Evolutionary conservation across 1,284 basidiomycete genomes (phyloP), one percentile per base, ranked within the genome.

Genomic region (Grifola frondosa): DNA sequence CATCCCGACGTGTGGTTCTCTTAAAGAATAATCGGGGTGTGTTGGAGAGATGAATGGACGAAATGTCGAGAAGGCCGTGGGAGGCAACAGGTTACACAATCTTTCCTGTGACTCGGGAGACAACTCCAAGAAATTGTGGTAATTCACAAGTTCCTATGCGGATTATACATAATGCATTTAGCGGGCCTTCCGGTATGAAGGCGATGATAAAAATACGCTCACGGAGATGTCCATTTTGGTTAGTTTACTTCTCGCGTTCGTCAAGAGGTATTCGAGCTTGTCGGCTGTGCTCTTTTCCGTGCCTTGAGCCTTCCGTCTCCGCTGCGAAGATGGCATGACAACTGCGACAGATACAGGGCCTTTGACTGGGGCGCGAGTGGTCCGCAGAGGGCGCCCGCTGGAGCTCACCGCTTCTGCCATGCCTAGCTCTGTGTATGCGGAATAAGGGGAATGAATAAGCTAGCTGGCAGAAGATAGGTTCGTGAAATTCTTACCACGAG

Each of bases 171-270:
- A 5, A 30, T 15, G 26, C 6, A 35, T 22, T 26, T 17, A n/a
- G 4, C 28, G 23, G 20, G 48, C 29, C 42, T 19, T 22, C 22
- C 41, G 42, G 49, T 45, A 39, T 35, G 39, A 47, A 24, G 12
- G 16, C 20, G 15, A 21, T 3, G 13, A 10, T 5, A 9, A 11
- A 4, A 13, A 42, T 32, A 22, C n/a, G 71, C 77, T 59, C 59
- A 80, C 79, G 52, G 70, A 67, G 46, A 80, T 71, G 48, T 81
- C 70, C 48, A 76, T 60, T 22, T 60, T 67, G 10, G 74, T 74
- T 4, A 82, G 62, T 17, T 66, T 59, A 59, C 80, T 81, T 57
- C 74, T 75, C 3, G 75, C 58, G 55, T 66, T 74, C 37, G 74
- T 68, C 16, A 81, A 61, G 29, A 81, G 57, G 30, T 56, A 34